These are phyloP conservation scores for Kurtzmaniella quercitrusa DNA, from an alignment of 1,139 yeast genomes.

Conservation along the genomic window DNA sequence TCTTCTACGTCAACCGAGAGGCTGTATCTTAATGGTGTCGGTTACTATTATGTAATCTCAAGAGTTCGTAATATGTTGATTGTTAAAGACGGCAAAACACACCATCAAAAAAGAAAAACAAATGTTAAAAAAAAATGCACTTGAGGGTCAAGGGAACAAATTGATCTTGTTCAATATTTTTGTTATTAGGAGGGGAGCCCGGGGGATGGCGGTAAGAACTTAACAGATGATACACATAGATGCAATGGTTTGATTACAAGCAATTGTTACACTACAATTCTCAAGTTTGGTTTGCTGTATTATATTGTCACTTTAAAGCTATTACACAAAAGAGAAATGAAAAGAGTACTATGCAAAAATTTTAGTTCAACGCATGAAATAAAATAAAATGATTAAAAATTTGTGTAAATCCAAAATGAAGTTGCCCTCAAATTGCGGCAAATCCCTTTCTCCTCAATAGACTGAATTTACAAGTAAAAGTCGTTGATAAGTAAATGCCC, in stretches of 20 bases:
- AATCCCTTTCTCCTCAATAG: neutral
- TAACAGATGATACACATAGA: too few species aligned
- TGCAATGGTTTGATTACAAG: neutral
- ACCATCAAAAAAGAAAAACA: neutral
- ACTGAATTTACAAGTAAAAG: constrained; percentile 29
- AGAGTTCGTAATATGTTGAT: neutral
- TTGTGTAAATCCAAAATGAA: neutral
- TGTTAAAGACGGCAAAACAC: neutral
- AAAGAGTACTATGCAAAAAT: neutral
- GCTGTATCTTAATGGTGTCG: too few species aligned
- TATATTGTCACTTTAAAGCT: neutral
- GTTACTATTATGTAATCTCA: neutral
- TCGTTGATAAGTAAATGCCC: constrained; percentile 47
- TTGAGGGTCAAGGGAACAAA: neutral
- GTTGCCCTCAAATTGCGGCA: neutral
- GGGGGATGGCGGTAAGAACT: too few species aligned
- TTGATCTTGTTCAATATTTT: too few species aligned
- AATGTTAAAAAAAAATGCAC: neutral
- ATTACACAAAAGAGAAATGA: constrained; percentile 1
- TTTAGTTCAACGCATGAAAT: constrained; percentile 1
- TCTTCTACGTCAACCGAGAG: too few species aligned
- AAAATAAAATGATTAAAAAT: neutral
- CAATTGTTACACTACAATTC: neutral
- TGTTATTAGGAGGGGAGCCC: too few species aligned
- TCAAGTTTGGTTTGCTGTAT: neutral